phyloP scores from a whole-genome alignment of 2,329 filamentous ascomycete species.

The Penicillium decumbens region DNA sequence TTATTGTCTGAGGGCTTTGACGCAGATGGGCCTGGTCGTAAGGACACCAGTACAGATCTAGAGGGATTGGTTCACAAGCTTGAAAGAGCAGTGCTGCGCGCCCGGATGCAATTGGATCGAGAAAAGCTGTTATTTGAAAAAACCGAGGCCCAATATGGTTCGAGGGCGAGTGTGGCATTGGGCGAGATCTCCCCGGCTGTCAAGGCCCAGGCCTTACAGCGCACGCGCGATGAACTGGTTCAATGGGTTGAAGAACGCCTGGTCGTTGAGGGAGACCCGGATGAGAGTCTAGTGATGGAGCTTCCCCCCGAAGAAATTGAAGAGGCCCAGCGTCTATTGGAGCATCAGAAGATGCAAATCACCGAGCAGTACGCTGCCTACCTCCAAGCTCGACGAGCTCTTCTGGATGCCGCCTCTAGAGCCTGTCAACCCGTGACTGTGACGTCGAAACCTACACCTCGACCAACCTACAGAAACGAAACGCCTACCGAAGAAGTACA shows the following conservation, averaged over 20 bases:
- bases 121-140: constrained; percentile 36
- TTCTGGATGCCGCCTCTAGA: constrained; percentile 36
- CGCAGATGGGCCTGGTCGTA: constrained; percentile 8
- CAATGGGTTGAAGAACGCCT: constrained; percentile 51
- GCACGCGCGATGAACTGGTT: constrained; percentile 47
- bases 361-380: constrained; percentile 36
- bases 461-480: constrained; percentile 14
- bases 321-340: constrained; percentile 27
- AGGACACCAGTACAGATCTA: constrained; percentile 19
- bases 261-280: constrained; percentile 32
- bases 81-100: constrained; percentile 38
- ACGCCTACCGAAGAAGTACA: constrained; percentile 11
- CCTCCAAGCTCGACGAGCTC: constrained; percentile 32
- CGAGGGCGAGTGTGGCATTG: constrained; percentile 1
- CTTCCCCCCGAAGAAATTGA: constrained; percentile 29
- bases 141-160: constrained; percentile 25
- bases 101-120: constrained; percentile 33
- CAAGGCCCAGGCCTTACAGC: constrained; percentile 39
- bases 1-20: constrained; percentile 17
- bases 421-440: constrained; percentile 33
- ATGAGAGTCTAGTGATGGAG: constrained; percentile 27
- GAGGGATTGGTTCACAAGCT: constrained; percentile 37
- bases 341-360: constrained; percentile 33
- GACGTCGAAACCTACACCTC: constrained; percentile 20
- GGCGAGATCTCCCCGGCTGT: constrained; percentile 10